Evolutionary conservation across 1,284 basidiomycete genomes (phyloP), one percentile per base, ranked within the genome.

Genomic region (Tetrapyrgos nigripes): DNA sequence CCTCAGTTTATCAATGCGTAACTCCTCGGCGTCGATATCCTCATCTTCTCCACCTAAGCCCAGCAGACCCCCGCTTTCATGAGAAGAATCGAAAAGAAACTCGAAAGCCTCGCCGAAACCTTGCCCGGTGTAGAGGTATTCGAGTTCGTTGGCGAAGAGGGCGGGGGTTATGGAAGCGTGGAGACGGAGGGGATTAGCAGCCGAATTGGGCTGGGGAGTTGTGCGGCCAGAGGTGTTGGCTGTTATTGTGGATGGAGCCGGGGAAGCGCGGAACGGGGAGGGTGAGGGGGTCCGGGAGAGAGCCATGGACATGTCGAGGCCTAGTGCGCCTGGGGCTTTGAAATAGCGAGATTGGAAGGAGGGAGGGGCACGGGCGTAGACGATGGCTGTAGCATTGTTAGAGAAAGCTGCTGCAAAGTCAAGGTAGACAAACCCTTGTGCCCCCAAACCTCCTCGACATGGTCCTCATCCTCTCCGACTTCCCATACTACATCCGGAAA

Each of bases 401-500:
- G 10, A 11, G 23, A 23, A 26, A 29, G 9, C 17, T 3, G 24
- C n/a, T 28, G 9, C 24, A 24, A 19, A 37, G 62, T 26, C 62
- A 21, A 53, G 23, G 46, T 62, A 26, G 64, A 45, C 33, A 26
- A 27, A 94, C 93, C 93, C 83, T 97, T 96, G 75, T 97, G 94
- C 1, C 92, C 94, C 87, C 91, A 94, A 17, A 96, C 84, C 61
- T 89, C 86, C 51, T 89, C 86, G 35, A 75, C 68, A 29, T 79
- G 76, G 26, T 76, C 73, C 46, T 77, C 75, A 26, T 76, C 77
- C 55, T 81, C 83, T 17, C 76, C 73, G 23, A 92, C 79, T 72
- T 93, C 88, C 95, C 95, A 97, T 17, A 92, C 87, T 53, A 98
- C 93, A 78, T 97, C 96, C n/a, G 92, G 91, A 70, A 94, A 97